phyloP scores from a whole-genome alignment of 352 stramenopile genomes.

The Globisporangium okanoganense region DNA sequence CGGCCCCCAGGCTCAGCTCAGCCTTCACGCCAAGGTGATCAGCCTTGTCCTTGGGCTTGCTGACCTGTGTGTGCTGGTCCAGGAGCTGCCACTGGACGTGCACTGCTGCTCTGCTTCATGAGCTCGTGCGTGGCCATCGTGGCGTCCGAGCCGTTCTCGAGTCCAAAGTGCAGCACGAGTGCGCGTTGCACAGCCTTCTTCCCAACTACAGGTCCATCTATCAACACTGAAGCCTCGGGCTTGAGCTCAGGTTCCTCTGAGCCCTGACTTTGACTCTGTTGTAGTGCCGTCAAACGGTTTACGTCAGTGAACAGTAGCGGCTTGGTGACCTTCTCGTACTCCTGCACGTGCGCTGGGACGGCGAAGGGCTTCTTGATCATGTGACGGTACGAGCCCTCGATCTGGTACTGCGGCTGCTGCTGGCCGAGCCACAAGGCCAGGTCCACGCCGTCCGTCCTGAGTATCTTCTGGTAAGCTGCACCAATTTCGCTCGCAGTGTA shows the following conservation, averaged over 20 bases:
- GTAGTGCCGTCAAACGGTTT: conserved; percentile 31
- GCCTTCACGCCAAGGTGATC: neutral
- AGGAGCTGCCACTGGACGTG: conserved; percentile 60
- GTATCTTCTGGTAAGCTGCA: conserved; percentile 43
- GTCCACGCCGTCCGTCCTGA: conserved; percentile 56
- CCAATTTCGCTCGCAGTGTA: conserved; percentile 78
- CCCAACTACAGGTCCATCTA: neutral
- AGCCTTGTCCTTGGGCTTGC: too few relatives aligned
- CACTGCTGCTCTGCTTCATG: conserved; percentile 91
- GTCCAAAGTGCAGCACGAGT: conserved; percentile 54
- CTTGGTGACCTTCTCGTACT: conserved; percentile 87
- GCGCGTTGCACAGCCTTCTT: conserved; percentile 32
- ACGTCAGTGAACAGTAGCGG: conserved; percentile 90
- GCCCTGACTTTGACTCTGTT: neutral
- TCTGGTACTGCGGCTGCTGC: conserved; percentile 50
- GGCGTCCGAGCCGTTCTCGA: conserved; percentile 78
- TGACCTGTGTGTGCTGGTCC: conserved; percentile 17
- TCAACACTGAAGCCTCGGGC: neutral
- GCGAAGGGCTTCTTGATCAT: conserved; percentile 85
- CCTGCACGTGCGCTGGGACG: conserved; percentile 79
- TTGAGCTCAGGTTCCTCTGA: neutral
- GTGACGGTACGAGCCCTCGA: conserved; percentile 89
- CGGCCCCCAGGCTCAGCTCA: neutral
- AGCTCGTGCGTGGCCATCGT: conserved; percentile 95
- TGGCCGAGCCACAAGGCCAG: conserved; percentile 26